Base-by-base conservation (phyloP, 805 yeast species). In the Hanseniaspora pseudoguilliermondii region DNA sequence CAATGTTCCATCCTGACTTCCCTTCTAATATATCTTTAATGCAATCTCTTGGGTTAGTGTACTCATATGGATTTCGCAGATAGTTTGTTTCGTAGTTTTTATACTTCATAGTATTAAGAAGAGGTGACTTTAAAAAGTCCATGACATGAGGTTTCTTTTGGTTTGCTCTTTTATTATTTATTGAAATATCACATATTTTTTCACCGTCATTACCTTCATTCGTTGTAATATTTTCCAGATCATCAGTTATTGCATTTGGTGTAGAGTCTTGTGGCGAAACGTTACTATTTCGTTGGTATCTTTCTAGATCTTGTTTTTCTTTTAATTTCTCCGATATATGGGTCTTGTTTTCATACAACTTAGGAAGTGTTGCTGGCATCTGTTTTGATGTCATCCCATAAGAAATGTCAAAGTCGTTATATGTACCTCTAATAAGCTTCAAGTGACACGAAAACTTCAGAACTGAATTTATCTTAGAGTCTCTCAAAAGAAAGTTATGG, bases 391-490 rank as follows among this genome's bases (percentile, higher is more conserved):
- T 54, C 34, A 59, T 57, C 25, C 49, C 42, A 18, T 55, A 57
- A 9, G 66, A 57, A 4, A 59, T 34, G 32, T 60, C 58, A 49
- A 69, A 69, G 39, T 69, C 72, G 15, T 59, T 57, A 53, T 67
- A 69, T 7, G 64, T 51, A 40, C 72, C 79, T 60, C 74, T 68
- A 36, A 71, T 60, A 46, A 73, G 63, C 43, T 71, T 73, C 61
- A 85, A 67, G 5, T 73, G 71, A n/a, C 86, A 70, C 1, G 82
- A 75, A 43, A 87, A 59, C 58, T 77, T 82, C 41, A 84, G 67
- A n/a, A 87, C 84, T 2, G 95, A 83, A 66, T 91, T 91, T 20
- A 91, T 80, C 60, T 87, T 86, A 1, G 95, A 84, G 29, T 86
- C 77, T 62, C 83, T 83, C 39, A 91, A 71, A 46, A 91, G 69